Evolutionary conservation across 192 early-diverging fungal genomes (phyloP), one percentile per base, ranked within the genome.

Genomic region (Backusella liffmaniae): DNA sequence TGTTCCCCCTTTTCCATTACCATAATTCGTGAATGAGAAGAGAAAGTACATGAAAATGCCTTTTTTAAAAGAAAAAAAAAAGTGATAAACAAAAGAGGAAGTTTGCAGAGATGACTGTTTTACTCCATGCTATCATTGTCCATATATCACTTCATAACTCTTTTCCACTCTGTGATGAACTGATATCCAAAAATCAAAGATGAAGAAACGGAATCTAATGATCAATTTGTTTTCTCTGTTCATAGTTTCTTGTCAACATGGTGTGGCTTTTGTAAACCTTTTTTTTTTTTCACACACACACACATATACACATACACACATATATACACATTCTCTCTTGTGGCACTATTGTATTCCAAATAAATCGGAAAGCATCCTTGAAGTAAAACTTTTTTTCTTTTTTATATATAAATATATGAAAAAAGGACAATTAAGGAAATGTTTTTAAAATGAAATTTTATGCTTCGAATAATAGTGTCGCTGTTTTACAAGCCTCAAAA

Each of bases 401-500:
- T 32, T 32, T 32, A 9, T 10, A 44, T 44, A 49, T 49, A 49
- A 49, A 49, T 49, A 49, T 10, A 26, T 59, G 16, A n/a, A 29
- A 62, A 62, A 23, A 62, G 26, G 56, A 62, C 26, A 62, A 62
- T 62, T 62, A 62, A 62, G 56, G 56, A 62, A 62, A 62, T 62
- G 26, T 62, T 62, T 39, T 62, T 62, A 62, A 62, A 62, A 62
- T 62, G 26, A 62, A 29, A 26, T 49, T 49, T 49, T 49, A 49
- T 49, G 46, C 46, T 49, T 49, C 42, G 15, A 44, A 44, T 9
- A 44, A 44, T 44, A 18, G 42, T 44, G 42, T 44, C 46, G 46
- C 46, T 49, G 18, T 49, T 49, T 49, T 49, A 49, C 46, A 49
- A 49, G 46, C 46, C 46, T 21, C 46, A 49, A 49, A 21, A 49